A percentile compares a stretch with the other conserved stretches of the same genome.
Evolutionary conservation across 2,329 filamentous ascomycete species (phyloP).

Genomic region (Pyrenochaeta sp.): DNA sequence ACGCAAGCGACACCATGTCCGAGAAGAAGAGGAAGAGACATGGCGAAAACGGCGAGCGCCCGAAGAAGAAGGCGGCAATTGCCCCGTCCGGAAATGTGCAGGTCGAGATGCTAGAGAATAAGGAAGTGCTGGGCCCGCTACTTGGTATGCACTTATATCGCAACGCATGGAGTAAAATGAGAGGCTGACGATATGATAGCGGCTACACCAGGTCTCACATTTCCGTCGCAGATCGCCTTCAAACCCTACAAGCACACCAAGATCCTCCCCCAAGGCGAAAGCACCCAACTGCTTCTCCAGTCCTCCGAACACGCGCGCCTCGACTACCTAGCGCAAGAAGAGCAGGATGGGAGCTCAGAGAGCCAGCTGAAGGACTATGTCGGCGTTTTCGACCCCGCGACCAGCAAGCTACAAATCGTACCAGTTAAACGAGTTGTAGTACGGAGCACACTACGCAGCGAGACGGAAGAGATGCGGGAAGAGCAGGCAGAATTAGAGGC

Average conservation of each 20-base stretch:
- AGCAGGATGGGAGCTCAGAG: slow-evolving; percentile 57
- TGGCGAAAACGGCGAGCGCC: slow-evolving; percentile 36
- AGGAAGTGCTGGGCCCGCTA: slow-evolving; percentile 58
- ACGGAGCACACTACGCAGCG: slow-evolving; percentile 59
- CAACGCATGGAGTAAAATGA: background rate
- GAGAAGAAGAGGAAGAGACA: slow-evolving; percentile 52
- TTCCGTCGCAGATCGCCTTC: slow-evolving; percentile 55
- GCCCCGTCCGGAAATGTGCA: slow-evolving; percentile 50
- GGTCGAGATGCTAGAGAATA: slow-evolving; percentile 58
- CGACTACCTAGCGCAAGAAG: slow-evolving; percentile 65
- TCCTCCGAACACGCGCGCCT: slow-evolving; percentile 68
- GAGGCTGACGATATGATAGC: slow-evolving; percentile 33
- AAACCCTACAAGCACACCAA: slow-evolving; percentile 57
- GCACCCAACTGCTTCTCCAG: slow-evolving; percentile 63
- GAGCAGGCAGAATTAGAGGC: slow-evolving; percentile 40
- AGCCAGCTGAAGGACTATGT: slow-evolving; percentile 67
- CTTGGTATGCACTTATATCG: slow-evolving; percentile 52
- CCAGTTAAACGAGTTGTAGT: slow-evolving; percentile 63
- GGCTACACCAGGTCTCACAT: slow-evolving; percentile 54
- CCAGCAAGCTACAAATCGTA: slow-evolving; percentile 62
- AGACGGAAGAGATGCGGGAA: slow-evolving; percentile 51
- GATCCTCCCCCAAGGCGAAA: slow-evolving; percentile 39
- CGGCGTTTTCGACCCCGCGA: slow-evolving; percentile 65
- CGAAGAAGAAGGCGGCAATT: slow-evolving; percentile 57
- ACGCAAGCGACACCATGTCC: slow-evolving; percentile 32